Conservation (phyloP, 345 rosid species). For the Brassica carinata region DNA sequence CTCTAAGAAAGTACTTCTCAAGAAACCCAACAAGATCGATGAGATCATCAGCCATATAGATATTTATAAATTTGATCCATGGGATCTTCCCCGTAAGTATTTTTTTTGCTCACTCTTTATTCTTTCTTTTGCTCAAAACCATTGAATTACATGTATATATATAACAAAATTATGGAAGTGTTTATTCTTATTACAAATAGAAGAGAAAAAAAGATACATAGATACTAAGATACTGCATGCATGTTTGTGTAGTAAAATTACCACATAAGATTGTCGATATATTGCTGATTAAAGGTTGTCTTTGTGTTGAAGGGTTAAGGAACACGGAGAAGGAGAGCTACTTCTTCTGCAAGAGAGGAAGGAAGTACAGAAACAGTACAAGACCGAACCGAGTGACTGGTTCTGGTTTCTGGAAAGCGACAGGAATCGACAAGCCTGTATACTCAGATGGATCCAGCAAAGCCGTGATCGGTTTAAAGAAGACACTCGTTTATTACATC, state of each 20-base stretch:
- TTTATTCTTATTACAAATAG: not conserved
- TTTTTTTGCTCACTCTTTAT: not conserved
- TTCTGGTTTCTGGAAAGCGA: constrained; percentile 98
- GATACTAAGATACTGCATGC: not conserved
- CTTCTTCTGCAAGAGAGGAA: constrained; percentile 86
- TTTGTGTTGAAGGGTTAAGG: constrained; percentile 28
- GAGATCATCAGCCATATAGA: constrained; percentile 69
- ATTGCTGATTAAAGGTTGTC: not conserved
- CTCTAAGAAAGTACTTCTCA: constrained; percentile 55
- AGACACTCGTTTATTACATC: constrained; percentile 83
- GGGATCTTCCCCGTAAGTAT: constrained; percentile 93
- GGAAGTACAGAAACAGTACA: constrained; percentile 86
- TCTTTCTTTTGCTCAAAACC: not conserved
- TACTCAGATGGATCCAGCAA: constrained; percentile 48
- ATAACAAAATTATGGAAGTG: not conserved
- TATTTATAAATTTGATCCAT: constrained; percentile 49
- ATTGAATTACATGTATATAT: not conserved
- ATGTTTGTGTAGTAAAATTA: not conserved
- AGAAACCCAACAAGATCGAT: constrained; percentile 56
- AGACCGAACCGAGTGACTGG: constrained; percentile 94
- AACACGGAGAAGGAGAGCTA: constrained; percentile 65
- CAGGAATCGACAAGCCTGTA: constrained; percentile 87
- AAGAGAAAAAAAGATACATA: not conserved
- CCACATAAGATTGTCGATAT: not conserved
- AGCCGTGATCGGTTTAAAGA: constrained; percentile 77